These are phyloP conservation scores for Arthromyces matolae DNA, from an alignment of 768 basidiomycete species.

Conservation along the genomic window DNA sequence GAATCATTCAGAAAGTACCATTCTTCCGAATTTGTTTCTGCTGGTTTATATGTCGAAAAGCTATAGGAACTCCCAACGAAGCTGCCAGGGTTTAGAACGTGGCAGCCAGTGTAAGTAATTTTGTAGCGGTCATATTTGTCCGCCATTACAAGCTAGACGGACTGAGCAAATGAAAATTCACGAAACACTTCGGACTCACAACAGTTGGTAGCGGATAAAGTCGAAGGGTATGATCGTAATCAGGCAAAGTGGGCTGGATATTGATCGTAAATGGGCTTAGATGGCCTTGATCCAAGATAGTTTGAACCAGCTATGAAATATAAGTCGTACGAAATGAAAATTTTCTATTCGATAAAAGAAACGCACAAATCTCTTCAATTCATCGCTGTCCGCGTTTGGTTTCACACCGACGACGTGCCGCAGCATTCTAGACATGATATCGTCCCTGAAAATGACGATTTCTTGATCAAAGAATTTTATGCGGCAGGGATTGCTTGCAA, in stretches of 20 bases:
- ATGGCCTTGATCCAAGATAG: slow-evolving; percentile 92
- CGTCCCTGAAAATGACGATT: slow-evolving; percentile 90
- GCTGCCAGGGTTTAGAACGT: slow-evolving; percentile 96
- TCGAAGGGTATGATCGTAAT: slow-evolving; percentile 88
- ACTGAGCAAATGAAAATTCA: neutral
- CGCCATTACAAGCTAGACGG: slow-evolving; percentile 75
- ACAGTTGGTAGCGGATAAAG: slow-evolving; percentile 93
- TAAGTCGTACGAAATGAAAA: neutral
- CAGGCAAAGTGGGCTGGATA: slow-evolving; percentile 83
- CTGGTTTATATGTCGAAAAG: slow-evolving; percentile 90
- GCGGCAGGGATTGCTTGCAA: slow-evolving; percentile 90
- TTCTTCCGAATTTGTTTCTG: slow-evolving; percentile 80
- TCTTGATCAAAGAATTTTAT: slow-evolving; percentile 95
- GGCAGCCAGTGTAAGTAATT: slow-evolving; percentile 95
- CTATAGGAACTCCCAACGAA: slow-evolving; percentile 80
- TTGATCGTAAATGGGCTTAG: slow-evolving; percentile 82
- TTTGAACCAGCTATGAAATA: slow-evolving; percentile 78
- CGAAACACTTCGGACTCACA: slow-evolving; percentile 41
- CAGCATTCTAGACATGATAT: slow-evolving; percentile 90
- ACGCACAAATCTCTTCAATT: slow-evolving; percentile 85
- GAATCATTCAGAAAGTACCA: slow-evolving; percentile 41
- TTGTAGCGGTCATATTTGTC: slow-evolving; percentile 97
- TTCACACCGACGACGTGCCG: slow-evolving; percentile 90
- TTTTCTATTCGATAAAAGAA: neutral
- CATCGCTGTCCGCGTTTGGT: slow-evolving; percentile 69